phyloP scores from a whole-genome alignment of 192 early-diverging fungal species.

The Pilobolus umbonatus region DNA sequence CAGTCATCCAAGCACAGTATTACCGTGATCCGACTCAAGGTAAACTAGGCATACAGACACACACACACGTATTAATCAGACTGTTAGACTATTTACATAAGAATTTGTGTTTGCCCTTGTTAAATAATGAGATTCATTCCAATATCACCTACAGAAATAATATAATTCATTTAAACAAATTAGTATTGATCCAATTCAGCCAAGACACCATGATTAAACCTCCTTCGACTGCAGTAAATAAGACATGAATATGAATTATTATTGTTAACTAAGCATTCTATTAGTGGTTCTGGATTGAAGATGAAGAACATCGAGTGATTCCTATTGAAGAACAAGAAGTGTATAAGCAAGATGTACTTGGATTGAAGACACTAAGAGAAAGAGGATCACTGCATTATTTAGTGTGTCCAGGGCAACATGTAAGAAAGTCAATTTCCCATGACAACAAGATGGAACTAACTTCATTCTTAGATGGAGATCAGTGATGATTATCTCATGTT shows the following conservation, averaged over 20 bases:
- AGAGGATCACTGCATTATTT: slow-evolving; percentile 42
- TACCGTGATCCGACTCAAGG: slow-evolving; percentile 60
- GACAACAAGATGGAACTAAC: too few species aligned
- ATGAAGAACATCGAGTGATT: slow-evolving; percentile 46
- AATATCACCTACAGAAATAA: slow-evolving; percentile 57
- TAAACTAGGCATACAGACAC: neutral
- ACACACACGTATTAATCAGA: neutral
- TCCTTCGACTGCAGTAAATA: slow-evolving; percentile 44
- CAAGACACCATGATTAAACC: slow-evolving; percentile 77
- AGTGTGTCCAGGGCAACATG: slow-evolving; percentile 47
- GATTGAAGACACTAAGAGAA: slow-evolving; percentile 52
- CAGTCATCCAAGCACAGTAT: slow-evolving; percentile 93
- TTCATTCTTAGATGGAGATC: too few species aligned
- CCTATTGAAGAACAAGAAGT: slow-evolving; percentile 50
- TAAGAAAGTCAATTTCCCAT: too few species aligned
- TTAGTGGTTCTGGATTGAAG: slow-evolving; percentile 70
- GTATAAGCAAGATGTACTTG: slow-evolving; percentile 70
- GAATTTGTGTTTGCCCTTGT: slow-evolving; percentile 82
- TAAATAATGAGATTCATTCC: slow-evolving; percentile 75
- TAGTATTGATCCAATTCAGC: slow-evolving; percentile 81
- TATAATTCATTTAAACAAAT: slow-evolving; percentile 57
- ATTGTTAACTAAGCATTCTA: neutral
- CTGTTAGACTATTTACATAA: slow-evolving; percentile 64
- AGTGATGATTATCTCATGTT: too few species aligned
- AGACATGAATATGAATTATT: neutral